These are phyloP conservation scores for Aquilaria agallochum DNA, from an alignment of 441 rosid genomes.

Conservation along the genomic window DNA sequence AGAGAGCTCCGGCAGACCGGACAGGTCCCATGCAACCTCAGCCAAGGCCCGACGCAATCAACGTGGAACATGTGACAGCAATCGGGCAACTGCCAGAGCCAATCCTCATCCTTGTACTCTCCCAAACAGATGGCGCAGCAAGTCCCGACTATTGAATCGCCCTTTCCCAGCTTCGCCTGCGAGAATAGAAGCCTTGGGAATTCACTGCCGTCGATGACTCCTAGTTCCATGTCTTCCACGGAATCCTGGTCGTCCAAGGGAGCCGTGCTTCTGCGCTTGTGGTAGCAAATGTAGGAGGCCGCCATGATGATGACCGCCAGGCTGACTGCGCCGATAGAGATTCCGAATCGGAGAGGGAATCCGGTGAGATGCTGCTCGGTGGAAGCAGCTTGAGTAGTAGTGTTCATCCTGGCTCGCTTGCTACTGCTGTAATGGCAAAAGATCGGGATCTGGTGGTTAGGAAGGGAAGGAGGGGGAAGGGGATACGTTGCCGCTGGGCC, in stretches of 20 bases:
- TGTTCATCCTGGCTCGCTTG: too few species aligned
- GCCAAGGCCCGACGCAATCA: constrained; percentile 48
- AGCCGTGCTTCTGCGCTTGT: neutral
- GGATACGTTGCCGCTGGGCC: too few species aligned
- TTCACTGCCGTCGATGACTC: too few species aligned
- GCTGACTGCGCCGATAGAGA: neutral
- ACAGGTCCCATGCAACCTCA: constrained; percentile 38
- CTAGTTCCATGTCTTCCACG: neutral
- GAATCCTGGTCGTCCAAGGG: neutral
- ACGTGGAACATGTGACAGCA: constrained; percentile 47
- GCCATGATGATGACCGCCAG: neutral
- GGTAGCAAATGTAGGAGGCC: neutral
- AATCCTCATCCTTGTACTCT: constrained; percentile 36
- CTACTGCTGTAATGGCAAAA: too few species aligned
- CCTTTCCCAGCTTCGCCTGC: constrained; percentile 6
- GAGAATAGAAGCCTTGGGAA: constrained; percentile 22
- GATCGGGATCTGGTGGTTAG: too few species aligned
- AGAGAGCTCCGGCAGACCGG: constrained; percentile 44
- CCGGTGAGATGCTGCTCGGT: neutral
- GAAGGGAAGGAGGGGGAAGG: too few species aligned
- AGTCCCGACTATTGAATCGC: neutral
- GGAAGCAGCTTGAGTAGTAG: too few species aligned
- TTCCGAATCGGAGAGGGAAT: neutral
- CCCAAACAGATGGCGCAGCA: constrained; percentile 44
- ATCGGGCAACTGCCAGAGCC: constrained; percentile 39